Percentiles rank a stretch among this genome's conserved stretches.
phyloP scores from a whole-genome alignment of 2,329 filamentous ascomycete species.

The Claviceps spartinae region DNA sequence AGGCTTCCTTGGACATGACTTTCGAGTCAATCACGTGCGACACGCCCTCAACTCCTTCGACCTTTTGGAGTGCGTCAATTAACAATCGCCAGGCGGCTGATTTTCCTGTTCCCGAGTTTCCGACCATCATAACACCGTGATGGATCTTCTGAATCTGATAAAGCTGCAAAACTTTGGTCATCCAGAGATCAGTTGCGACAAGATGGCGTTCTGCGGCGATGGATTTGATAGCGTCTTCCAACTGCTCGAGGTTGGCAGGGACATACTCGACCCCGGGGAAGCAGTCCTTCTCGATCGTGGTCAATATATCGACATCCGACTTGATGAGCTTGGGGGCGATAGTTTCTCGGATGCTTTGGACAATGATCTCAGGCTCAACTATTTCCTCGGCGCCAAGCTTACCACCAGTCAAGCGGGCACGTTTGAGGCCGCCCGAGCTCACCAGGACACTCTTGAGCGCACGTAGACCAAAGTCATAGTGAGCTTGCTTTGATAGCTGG shows the following conservation, averaged over 20 bases:
- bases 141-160: conserved; percentile 98
- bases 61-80: conserved; percentile 77
- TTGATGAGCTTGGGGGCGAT: conserved; percentile 96
- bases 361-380: conserved; percentile 92
- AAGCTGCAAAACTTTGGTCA: conserved; percentile 91
- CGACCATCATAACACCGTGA: conserved; percentile 99
- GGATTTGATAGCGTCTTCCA: conserved; percentile 69
- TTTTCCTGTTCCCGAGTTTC: conserved; percentile 93
- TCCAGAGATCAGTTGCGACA: conserved; percentile 87
- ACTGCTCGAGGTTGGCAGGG: conserved; percentile 67
- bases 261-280: conserved; percentile 93
- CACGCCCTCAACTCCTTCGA: conserved; percentile 85
- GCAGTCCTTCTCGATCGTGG: conserved; percentile 64
- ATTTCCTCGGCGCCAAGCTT: conserved; percentile 52
- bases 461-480: conserved; percentile 97
- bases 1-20: conserved; percentile 97
- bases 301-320: conserved; percentile 80
- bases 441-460: conserved; percentile 96
- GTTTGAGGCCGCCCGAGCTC: conserved; percentile 92
- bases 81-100: conserved; percentile 89
- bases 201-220: conserved; percentile 77
- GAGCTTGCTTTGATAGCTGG: conserved; percentile 83
- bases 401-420: conserved; percentile 54
- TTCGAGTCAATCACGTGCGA: conserved; percentile 98
- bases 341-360: conserved; percentile 95